These are phyloP conservation scores for Eucalyptus lansdowneana DNA, from an alignment of 345 rosid genomes.

Conservation along the genomic window DNA sequence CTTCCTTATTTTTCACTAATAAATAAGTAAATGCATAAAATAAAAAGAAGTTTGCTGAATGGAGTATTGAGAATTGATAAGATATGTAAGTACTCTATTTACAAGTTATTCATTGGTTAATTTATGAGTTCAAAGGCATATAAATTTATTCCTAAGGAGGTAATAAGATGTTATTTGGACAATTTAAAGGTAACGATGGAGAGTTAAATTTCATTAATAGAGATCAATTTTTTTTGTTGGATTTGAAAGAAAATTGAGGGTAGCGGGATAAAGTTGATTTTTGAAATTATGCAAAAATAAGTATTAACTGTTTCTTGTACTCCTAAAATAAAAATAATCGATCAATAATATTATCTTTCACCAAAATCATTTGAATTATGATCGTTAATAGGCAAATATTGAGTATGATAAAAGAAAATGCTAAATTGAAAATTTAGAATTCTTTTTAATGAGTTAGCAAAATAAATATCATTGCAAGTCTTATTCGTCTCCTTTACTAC, in stretches of 20 bases:
- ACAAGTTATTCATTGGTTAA: neutral
- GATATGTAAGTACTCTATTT: neutral
- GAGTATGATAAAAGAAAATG: neutral
- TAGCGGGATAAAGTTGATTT: rapidly evolving
- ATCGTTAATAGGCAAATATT: neutral
- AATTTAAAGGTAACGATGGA: too few relatives aligned
- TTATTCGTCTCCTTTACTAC: too few relatives aligned
- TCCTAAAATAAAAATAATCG: too few relatives aligned
- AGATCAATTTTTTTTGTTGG: neutral
- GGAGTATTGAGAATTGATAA: neutral
- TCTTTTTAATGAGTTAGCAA: neutral
- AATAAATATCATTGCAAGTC: too few relatives aligned
- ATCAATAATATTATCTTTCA: too few relatives aligned
- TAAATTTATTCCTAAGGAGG: too few relatives aligned
- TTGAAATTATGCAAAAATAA: too few relatives aligned
- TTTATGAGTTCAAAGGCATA: too few relatives aligned
- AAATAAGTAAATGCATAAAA: too few relatives aligned
- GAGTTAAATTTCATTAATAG: neutral
- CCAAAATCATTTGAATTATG: neutral
- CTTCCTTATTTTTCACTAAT: neutral
- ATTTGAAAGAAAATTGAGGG: rapidly evolving
- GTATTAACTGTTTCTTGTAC: too few relatives aligned
- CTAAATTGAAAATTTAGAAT: neutral
- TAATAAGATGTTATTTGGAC: neutral
- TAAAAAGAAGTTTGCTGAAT: neutral